phyloP scores from a whole-genome alignment of 208 protist species.

The Chromosphaera perkinsii region DNA sequence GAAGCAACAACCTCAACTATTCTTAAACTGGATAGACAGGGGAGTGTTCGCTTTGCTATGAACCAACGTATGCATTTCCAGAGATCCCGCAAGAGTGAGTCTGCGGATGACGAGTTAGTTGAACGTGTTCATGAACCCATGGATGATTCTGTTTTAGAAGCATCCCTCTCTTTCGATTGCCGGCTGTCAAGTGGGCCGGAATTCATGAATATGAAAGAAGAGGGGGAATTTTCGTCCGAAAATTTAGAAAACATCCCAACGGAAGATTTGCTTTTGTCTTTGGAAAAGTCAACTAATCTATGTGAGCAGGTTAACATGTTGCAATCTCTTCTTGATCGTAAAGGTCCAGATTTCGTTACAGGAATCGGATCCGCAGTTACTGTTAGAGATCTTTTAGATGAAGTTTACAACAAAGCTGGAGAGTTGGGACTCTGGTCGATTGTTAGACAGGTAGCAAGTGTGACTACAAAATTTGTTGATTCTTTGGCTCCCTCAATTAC shows the following conservation, averaged over 20 bases:
- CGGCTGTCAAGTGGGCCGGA: too few relatives aligned
- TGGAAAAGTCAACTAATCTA: neutral
- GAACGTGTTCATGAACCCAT: neutral
- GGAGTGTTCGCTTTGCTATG: too few relatives aligned
- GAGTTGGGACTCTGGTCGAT: conserved; percentile 10
- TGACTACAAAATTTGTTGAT: conserved; percentile 26
- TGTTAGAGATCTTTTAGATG: conserved; percentile 17
- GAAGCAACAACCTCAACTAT: too few relatives aligned
- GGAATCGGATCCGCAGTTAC: conserved; percentile 2
- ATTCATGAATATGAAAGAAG: too few relatives aligned
- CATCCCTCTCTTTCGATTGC: too few relatives aligned
- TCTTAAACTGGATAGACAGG: too few relatives aligned
- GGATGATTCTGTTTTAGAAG: neutral
- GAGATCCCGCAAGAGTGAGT: too few relatives aligned
- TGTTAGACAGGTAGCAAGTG: conserved; percentile 5
- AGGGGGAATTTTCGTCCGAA: too few relatives aligned
- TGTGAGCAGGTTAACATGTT: neutral
- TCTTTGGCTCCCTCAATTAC: conserved; percentile 33
- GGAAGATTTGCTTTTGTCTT: neutral
- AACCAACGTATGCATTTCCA: too few relatives aligned
- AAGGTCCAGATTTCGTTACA: neutral
- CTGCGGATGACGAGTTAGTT: too few relatives aligned
- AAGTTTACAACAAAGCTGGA: conserved; percentile 24
- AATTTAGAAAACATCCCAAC: neutral
- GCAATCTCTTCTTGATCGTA: neutral